Conservation (phyloP, 768 basidiomycete species). For the Gautieria morchelliformis region DNA sequence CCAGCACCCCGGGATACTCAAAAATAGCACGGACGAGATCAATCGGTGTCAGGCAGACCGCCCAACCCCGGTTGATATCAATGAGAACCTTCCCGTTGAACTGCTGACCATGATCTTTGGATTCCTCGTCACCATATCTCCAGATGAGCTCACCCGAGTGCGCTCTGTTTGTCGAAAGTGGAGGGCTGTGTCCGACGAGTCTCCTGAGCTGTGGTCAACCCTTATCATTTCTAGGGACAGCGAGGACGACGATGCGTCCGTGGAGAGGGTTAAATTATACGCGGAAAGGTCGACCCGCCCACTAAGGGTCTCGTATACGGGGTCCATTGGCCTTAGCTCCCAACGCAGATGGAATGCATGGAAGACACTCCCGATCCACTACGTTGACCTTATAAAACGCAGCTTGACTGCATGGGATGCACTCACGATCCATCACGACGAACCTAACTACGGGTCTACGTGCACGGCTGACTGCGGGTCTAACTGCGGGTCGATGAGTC, state of each 20-base stretch:
- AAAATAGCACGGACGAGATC: neutral
- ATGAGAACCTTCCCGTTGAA: neutral
- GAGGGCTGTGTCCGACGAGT: neutral
- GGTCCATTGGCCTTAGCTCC: no score
- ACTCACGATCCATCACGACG: no score
- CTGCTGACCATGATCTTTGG: neutral
- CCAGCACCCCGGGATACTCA: no score
- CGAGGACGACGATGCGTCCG: no score
- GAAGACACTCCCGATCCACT: no score
- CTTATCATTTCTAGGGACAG: neutral
- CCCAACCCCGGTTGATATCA: neutral
- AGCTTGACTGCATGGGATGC: no score
- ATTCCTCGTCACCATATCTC: neutral
- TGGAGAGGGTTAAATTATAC: neutral
- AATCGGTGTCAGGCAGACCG: neutral
- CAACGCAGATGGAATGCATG: neutral
- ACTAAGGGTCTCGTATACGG: neutral
- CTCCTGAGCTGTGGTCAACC: neutral
- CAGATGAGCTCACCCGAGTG: neutral
- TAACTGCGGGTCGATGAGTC: no score
- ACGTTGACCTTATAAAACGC: no score
- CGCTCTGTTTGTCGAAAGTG: neutral
- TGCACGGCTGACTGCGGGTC: no score
- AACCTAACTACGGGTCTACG: no score
- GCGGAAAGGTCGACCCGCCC: neutral